Evolutionary conservation across 768 basidiomycete species (phyloP).

Genomic region (Vishniacozyma victoriae): DNA sequence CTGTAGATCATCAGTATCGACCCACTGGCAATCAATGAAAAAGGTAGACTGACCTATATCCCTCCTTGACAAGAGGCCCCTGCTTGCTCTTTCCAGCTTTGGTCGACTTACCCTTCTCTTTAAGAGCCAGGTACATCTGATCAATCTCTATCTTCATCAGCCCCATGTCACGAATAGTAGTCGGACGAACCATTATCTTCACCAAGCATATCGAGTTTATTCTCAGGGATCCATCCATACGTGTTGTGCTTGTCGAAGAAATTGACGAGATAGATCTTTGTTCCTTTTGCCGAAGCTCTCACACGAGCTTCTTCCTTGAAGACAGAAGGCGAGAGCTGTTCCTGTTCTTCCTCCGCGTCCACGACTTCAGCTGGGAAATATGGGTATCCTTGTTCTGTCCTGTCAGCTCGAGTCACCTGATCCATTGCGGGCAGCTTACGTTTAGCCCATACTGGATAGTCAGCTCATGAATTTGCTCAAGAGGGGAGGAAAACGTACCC

Average conservation of each 20-base stretch:
- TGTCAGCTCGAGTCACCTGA: conserved; percentile 2
- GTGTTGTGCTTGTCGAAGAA: conserved; percentile 63
- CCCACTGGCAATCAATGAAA: too few relatives aligned
- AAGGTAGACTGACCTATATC: too few relatives aligned
- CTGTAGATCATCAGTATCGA: too few relatives aligned
- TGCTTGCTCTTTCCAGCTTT: too few relatives aligned
- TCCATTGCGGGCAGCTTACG: conserved; percentile 18
- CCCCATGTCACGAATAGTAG: not conserved
- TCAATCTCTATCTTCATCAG: not conserved
- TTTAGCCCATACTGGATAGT: conserved; percentile 73
- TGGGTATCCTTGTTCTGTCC: conserved; percentile 52
- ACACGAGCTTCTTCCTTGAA: conserved; percentile 21
- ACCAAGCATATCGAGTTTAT: conserved; percentile 61
- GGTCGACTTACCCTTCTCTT: too few relatives aligned
- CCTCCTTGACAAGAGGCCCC: too few relatives aligned
- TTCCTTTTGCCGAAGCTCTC: conserved; percentile 45
- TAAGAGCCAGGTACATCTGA: too few relatives aligned
- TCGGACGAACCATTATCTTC: conserved; percentile 60
- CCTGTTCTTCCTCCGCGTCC: conserved; percentile 55
- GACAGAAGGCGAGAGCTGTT: conserved; percentile 51
- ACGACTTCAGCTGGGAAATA: conserved; percentile 74
- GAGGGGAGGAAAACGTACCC: conserved; percentile 11
- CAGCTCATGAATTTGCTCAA: not conserved
- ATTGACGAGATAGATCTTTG: conserved; percentile 58
- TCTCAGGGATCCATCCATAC: conserved; percentile 62